Evolutionary conservation across 1,284 basidiomycete genomes (phyloP), one percentile per base, ranked within the genome.

Genomic region (Leccinum subspadiceum): DNA sequence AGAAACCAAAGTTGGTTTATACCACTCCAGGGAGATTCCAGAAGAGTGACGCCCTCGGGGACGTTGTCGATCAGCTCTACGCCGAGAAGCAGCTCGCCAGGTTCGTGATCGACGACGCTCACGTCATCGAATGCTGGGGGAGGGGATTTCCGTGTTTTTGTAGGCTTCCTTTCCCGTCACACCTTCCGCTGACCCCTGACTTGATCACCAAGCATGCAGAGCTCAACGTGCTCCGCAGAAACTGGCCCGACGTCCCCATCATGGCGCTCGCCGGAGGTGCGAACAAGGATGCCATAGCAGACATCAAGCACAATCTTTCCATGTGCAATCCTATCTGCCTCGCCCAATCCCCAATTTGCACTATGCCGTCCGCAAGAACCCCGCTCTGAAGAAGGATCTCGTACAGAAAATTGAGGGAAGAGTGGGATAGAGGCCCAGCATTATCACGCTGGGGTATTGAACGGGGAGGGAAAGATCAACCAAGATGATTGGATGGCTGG

Each of bases 191-290:
- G 17, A 54, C 31, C 57, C 60, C 60, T 55, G 53, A 56, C 53
- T 60, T 60, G 57, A 60, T 39, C 39, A 57, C 41, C 60, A 63
- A 92, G 90, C 92, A 94, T 68, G 80, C 83, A 51, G 76, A 79
- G 31, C 78, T 99, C 26, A 84, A 84, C 15, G 72, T 79, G 12
- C 79, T 98, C 46, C 88, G 94, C 33, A 74, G 81, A 20, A 81
- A 84, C 10, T 98, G 87, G 74, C 91, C 92, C 0, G 72, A 78
- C 3, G 83, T 96, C 1, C 96, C 96, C 0, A 90, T 99, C 69
- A 98, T 98, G 85, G 97, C 96, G 0, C 81, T 99, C 52, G 98
- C 97, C 0, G 97, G 95, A 1, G 98, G 96, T 0, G 97, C 96
- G 1, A 93, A 91, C 63, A 78, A 82, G 53, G 81, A 87, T 56